Percentiles rank a stretch among this genome's conserved stretches.
Evolutionary conservation across 2,329 filamentous ascomycete genomes (phyloP).

Genomic region (Parasarocladium wereldwijsianum): DNA sequence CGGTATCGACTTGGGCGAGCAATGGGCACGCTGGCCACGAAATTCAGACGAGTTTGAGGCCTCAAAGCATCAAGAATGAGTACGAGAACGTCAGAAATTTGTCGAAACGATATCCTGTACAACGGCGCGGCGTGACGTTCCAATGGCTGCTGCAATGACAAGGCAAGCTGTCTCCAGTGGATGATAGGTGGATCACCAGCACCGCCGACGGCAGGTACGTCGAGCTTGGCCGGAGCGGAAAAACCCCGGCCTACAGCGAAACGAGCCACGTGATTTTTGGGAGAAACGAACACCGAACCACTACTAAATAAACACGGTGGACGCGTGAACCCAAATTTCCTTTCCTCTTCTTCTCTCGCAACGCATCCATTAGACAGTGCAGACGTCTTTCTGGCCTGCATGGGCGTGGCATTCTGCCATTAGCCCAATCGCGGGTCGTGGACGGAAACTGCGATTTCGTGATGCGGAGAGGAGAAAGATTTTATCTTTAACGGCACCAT

Average conservation of each 20-base stretch:
- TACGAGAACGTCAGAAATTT: too few relatives aligned
- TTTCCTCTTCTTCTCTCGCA: constrained; percentile 27
- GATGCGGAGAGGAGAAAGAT: constrained; percentile 33
- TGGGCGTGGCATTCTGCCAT: constrained; percentile 53
- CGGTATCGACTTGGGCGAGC: constrained; percentile 6
- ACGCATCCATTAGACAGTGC: constrained; percentile 82
- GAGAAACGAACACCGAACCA: constrained; percentile 4
- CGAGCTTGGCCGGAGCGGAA: too few relatives aligned
- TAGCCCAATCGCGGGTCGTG: constrained; percentile 38
- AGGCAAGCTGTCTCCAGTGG: too few relatives aligned
- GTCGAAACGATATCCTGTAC: too few relatives aligned
- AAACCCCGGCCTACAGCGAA: too few relatives aligned
- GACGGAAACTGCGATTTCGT: constrained; percentile 47
- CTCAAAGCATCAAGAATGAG: background rate
- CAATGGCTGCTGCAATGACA: too few relatives aligned
- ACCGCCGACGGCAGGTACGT: too few relatives aligned
- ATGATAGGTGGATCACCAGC: too few relatives aligned
- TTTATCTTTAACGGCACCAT: constrained; percentile 30
- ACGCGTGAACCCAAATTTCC: constrained; percentile 6
- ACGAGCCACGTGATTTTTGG: too few relatives aligned
- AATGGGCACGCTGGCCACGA: constrained; percentile 10
- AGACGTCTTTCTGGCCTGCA: constrained; percentile 48
- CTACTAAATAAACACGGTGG: constrained; percentile 4
- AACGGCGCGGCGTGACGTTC: too few relatives aligned
- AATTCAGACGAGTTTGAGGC: constrained; percentile 4